These are phyloP conservation scores for Mortierella sp. DNA, from an alignment of 371 early-diverging fungal genomes.

Conservation along the genomic window DNA sequence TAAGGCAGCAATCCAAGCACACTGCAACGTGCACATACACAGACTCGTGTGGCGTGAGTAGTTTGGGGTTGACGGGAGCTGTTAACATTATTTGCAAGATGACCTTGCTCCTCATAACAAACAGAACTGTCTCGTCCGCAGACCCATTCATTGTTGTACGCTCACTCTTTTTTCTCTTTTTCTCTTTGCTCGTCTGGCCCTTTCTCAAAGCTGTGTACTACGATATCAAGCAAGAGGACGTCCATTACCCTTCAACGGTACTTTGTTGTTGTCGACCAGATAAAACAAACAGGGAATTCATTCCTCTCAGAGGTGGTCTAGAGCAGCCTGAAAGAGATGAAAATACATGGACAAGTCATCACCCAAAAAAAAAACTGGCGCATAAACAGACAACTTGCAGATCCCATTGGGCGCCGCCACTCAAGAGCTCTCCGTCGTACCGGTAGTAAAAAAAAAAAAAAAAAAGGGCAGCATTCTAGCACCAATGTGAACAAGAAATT, in stretches of 20 bases:
- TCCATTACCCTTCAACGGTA: neutral
- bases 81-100: no score
- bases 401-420: neutral
- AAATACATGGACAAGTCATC: neutral
- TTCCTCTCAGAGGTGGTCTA: neutral
- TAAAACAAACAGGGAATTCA: neutral
- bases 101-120: neutral
- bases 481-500: neutral
- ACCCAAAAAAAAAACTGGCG: no score
- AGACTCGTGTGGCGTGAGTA: neutral
- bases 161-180: neutral
- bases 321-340: neutral
- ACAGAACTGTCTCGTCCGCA: neutral
- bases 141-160: no score
- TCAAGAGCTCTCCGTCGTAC: neutral
- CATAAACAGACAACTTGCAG: neutral
- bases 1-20: constrained; percentile 1
- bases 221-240: neutral
- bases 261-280: neutral
- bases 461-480: neutral
- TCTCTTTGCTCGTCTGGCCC: neutral
- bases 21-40: constrained; percentile 9
- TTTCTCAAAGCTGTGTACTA: neutral
- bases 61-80: neutral
- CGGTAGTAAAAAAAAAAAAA: neutral